A percentile compares a stretch with the other conserved stretches of the same genome.
These are phyloP conservation scores for Microsporum canis DNA, from an alignment of 2,329 filamentous ascomycete species.

Conservation along the genomic window DNA sequence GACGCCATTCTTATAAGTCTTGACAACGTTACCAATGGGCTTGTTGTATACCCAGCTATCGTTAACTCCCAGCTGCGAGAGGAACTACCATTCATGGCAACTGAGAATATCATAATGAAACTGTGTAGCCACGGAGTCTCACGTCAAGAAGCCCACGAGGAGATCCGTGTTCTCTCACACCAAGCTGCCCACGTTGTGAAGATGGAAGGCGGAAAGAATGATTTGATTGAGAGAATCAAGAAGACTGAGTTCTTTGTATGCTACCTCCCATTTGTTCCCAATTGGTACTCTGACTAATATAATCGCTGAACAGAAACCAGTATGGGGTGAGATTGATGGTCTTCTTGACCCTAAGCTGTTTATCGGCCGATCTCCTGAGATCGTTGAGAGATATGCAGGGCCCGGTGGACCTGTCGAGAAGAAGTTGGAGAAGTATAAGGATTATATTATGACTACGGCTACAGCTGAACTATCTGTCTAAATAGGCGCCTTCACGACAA, in stretches of 20 bases:
- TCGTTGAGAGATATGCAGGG: constrained; percentile 40
- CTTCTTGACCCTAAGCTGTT: constrained; percentile 55
- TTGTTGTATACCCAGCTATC: constrained; percentile 67
- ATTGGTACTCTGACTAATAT: not conserved
- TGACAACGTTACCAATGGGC: constrained; percentile 56
- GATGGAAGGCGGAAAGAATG: constrained; percentile 62
- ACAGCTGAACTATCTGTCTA: constrained; percentile 4
- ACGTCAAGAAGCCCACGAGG: constrained; percentile 73
- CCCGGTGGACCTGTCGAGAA: constrained; percentile 11
- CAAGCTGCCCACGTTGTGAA: constrained; percentile 62
- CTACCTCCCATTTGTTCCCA: constrained; percentile 24
- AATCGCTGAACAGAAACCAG: constrained; percentile 31
- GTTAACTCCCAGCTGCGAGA: constrained; percentile 57
- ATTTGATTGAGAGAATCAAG: constrained; percentile 68
- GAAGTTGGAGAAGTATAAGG: constrained; percentile 10
- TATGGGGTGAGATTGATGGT: constrained; percentile 56
- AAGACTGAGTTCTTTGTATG: constrained; percentile 58
- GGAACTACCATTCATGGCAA: constrained; percentile 81
- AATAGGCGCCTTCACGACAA: not conserved
- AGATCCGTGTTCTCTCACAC: constrained; percentile 72
- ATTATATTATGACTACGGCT: not conserved
- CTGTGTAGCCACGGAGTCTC: constrained; percentile 58
- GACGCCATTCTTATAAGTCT: constrained; percentile 56
- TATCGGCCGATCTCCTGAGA: constrained; percentile 44
- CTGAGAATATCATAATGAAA: constrained; percentile 63